phyloP scores from a whole-genome alignment of 2,329 filamentous ascomycete species.

The Clonostachys rosea region DNA sequence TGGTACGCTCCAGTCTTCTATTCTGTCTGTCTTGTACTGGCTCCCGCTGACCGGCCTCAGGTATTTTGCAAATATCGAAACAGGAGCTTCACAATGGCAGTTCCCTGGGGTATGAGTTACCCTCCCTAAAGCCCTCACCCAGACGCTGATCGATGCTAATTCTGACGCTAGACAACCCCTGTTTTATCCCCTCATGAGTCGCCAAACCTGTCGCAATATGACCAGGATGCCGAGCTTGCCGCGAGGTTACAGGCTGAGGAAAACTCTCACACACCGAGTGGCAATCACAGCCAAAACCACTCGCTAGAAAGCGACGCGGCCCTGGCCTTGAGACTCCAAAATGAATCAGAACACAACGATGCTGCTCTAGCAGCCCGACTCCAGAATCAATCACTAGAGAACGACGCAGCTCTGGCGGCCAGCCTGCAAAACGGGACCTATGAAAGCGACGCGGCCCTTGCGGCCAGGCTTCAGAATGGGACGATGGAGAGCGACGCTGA shows the following conservation, averaged over 20 bases:
- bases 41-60: not conserved
- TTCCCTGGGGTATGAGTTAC: not conserved
- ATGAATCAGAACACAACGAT: too few species aligned
- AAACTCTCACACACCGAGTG: not conserved
- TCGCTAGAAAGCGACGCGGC: not conserved
- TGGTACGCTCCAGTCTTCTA: not conserved
- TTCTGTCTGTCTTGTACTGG: not conserved
- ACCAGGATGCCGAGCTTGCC: not conserved
- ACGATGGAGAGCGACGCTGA: not conserved
- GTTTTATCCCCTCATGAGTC: not conserved
- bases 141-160: not conserved
- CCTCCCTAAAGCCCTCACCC: not conserved
- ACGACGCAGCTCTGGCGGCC: too few species aligned
- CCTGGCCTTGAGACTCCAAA: too few species aligned
- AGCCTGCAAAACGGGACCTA: too few species aligned
- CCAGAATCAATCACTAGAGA: too few species aligned
- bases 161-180: not conserved
- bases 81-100: slow-evolving; percentile 1
- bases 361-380: too few species aligned
- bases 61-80: slow-evolving; percentile 4
- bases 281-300: not conserved
- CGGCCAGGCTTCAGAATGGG: too few species aligned
- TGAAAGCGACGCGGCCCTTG: too few species aligned
- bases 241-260: slow-evolving; percentile 1
- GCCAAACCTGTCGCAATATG: not conserved